Percentiles rank a stretch among this genome's conserved stretches.
Evolutionary conservation across 257 asterid species (phyloP).

Genomic region (Solanum paucissectum): DNA sequence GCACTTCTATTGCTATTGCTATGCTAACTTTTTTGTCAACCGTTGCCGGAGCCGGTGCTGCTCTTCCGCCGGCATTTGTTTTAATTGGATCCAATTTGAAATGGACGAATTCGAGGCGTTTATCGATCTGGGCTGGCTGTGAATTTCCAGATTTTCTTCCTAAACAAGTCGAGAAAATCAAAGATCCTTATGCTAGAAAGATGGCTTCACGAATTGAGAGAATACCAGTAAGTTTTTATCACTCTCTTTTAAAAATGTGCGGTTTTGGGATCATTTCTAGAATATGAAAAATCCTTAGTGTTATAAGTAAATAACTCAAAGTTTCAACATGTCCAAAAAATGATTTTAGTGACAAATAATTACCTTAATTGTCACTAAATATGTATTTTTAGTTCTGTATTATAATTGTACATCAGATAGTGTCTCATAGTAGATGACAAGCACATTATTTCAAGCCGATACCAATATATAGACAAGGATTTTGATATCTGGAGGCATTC

Average conservation of each 20-base stretch:
- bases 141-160: slow-evolving; percentile 40
- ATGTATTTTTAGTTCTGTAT: not conserved
- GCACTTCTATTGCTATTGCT: no score
- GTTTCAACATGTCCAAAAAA: no score
- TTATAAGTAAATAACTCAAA: no score
- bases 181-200: slow-evolving; percentile 57
- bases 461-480: not conserved
- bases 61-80: not conserved
- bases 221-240: slow-evolving; percentile 31
- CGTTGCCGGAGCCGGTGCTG: not conserved
- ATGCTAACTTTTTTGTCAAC: not conserved
- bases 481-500: not conserved
- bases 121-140: slow-evolving; percentile 11
- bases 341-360: no score
- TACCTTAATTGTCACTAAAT: no score
- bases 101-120: slow-evolving; percentile 1
- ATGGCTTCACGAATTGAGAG: slow-evolving; percentile 64
- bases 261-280: no score
- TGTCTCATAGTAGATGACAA: not conserved
- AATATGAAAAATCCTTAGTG: no score
- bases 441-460: not conserved
- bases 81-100: not conserved
- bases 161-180: slow-evolving; percentile 31
- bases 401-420: not conserved
- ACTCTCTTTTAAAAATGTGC: not conserved